Base-by-base conservation (phyloP, 805 yeast genomes). In the Cyberlindnera samutprakarnensis region DNA sequence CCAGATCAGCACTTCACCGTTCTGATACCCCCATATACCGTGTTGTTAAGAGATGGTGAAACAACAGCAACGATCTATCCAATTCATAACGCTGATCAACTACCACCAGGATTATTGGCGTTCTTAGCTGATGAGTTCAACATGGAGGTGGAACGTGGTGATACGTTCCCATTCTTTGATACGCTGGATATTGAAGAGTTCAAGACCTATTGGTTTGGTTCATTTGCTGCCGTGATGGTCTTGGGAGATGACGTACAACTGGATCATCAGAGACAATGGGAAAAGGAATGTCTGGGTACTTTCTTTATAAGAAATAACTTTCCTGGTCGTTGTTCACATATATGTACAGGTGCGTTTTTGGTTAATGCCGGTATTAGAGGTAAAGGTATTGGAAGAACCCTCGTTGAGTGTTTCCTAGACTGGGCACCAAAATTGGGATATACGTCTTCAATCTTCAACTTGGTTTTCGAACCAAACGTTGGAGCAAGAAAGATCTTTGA, bases 11-110 rank as follows among this genome's bases (percentile, higher is more conserved):
- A 48, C 11, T 51, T 43, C 35, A 51, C 49, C 1, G 47, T 43
- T 3, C 30, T 52, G 16, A 39, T 47, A 4, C 75, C 72, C 41
- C 74, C 92, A 6, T 76, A 78, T 46, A 84, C 94, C 2, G 84
- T 86, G 2, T 59, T 86, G 10, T 63, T 87, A 18, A 80, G 83
- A 49, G 96, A 88, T 55, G 86, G 90, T 13, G 92, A 84, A 43
- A 87, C 96, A 2, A 75, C 88, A 1, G 96, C 96, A 2, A 88
- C 96, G 4, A 78, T 92, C 37, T 86, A 85, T 51, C 97, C 98
- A 4, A 72, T 90, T 11, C 68, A 75, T 36, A 70, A 74, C 18
- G 66, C 77, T 1, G 68, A 68, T 17, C 75, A 77, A 35, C 61
- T 90, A 10, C 97, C 97, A 0, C 71, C 74, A 2, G 90, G 86